These are phyloP conservation scores for Cystobasidium ongulense DNA, from an alignment of 768 basidiomycete species.

Conservation along the genomic window DNA sequence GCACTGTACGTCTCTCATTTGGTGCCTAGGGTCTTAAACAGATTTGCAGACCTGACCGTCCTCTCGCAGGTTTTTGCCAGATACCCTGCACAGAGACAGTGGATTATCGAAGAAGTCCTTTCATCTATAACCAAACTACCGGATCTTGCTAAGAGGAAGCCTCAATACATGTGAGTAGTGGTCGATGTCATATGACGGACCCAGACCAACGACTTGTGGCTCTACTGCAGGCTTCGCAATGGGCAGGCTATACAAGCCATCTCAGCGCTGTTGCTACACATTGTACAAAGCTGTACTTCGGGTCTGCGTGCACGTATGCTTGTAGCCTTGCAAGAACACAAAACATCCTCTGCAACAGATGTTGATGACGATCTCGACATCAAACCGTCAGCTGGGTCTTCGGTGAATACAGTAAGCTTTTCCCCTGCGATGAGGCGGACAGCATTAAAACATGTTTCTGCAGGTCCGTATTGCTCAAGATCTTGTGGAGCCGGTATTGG, in stretches of 20 bases:
- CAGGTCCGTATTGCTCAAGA: background rate
- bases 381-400: background rate
- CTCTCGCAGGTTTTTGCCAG: slow-evolving; percentile 71
- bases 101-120: slow-evolving; percentile 97
- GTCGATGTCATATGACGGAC: background rate
- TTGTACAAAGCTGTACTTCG: slow-evolving; percentile 90
- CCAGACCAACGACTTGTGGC: background rate
- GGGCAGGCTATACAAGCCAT: slow-evolving; percentile 87
- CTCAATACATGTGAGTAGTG: slow-evolving; percentile 66
- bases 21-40: no score
- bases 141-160: slow-evolving; percentile 78
- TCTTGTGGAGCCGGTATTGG: slow-evolving; percentile 53
- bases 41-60: background rate
- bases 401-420: background rate
- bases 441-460: background rate
- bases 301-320: slow-evolving; percentile 58
- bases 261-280: slow-evolving; percentile 81
- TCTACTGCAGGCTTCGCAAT: slow-evolving; percentile 61
- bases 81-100: slow-evolving; percentile 79
- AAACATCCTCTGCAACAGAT: slow-evolving; percentile 18
- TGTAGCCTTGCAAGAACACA: slow-evolving; percentile 42
- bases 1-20: slow-evolving; percentile 65
- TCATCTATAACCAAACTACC: slow-evolving; percentile 80
- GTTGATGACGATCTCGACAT: slow-evolving; percentile 28
- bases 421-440: no score